Evolutionary conservation across 2,329 filamentous ascomycete species (phyloP), one percentile per base, ranked within the genome.

Genomic region (Fusarium sp.): DNA sequence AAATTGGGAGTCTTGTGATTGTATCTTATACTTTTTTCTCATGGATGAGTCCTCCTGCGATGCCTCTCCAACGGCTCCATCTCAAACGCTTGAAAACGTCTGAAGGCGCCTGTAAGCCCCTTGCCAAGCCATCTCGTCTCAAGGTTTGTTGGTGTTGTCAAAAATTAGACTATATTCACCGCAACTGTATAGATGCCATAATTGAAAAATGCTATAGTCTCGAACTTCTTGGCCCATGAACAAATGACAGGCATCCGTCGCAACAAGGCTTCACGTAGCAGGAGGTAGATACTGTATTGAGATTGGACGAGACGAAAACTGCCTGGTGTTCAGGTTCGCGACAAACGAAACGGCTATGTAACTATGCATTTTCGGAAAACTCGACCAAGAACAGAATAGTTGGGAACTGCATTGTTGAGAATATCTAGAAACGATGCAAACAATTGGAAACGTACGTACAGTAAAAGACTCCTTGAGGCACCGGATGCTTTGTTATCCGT

Each of bases 21-120:
- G 6, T 38, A 20, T 34, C 50, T 61, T 62, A 62, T 62, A 62
- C 44, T 61, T 54, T 61, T 59, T 15, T 20, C 10, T 9, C 15
- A 11, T 9, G 16, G 18, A 20, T 26, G 42, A 37, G 15, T 49
- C 42, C 45, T 60, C 45, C 28, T 46, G 4, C 11, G 30, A 58
- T 58, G 41, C 13, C 41, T 41, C 41, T 59, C 33, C 15, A 36
- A 41, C 41, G 34, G 28, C 18, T 40, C 13, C 28, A 40, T 40
- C 12, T 31, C 26, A 45, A 45, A 45, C 42, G 23, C 31, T n/a
- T 45, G 42, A 28, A 33, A 45, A 45, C 42, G 23, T 45, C 28
- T 45, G 42, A 44, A 62, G 52, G 61, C 56, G 2, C 3, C 3
- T 10, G 26, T 40, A 18, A 1, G 33, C 31, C 55, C 55, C 13